Conservation (phyloP, 768 basidiomycete genomes). For the Pleurotus citrinopileatus region DNA sequence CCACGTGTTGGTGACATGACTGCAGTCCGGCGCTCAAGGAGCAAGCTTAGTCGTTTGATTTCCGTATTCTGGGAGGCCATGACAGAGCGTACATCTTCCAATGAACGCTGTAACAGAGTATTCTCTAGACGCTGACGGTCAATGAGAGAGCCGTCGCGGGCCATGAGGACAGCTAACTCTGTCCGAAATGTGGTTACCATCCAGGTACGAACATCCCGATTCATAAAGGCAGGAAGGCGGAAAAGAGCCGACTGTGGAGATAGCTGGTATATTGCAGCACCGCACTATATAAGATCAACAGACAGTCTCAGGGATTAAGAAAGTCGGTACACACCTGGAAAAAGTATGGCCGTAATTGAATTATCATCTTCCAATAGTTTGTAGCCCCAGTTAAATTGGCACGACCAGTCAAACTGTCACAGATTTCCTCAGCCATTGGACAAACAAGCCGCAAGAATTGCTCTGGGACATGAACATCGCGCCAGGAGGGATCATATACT, state of each 20-base stretch:
- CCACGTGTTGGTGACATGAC: conserved; percentile 18
- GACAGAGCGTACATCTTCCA: conserved; percentile 18
- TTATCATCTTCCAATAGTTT: conserved; percentile 21
- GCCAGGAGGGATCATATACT: conserved; percentile 15
- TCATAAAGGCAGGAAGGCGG: conserved; percentile 22
- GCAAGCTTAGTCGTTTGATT: conserved; percentile 1
- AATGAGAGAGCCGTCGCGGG: conserved; percentile 17
- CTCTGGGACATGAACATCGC: conserved; percentile 15
- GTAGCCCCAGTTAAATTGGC: conserved; percentile 16
- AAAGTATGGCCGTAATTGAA: conserved; percentile 17
- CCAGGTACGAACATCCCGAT: conserved; percentile 23
- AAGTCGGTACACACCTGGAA: conserved; percentile 18
- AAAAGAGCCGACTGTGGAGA: conserved; percentile 23
- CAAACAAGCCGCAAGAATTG: conserved; percentile 12
- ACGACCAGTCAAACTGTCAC: conserved; percentile 4
- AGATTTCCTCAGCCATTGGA: conserved; percentile 14
- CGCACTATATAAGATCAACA: conserved; percentile 15
- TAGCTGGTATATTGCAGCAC: conserved; percentile 21
- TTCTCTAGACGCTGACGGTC: conserved; percentile 20
- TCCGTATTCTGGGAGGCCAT: not conserved
- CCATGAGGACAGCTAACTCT: conserved; percentile 19
- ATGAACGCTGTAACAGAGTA: conserved; percentile 12
- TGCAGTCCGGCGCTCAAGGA: conserved; percentile 14
- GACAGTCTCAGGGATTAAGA: not conserved
- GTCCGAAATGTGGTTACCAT: conserved; percentile 20